Base-by-base conservation (phyloP, 768 basidiomycete genomes). In the Kwoniella sp. region DNA sequence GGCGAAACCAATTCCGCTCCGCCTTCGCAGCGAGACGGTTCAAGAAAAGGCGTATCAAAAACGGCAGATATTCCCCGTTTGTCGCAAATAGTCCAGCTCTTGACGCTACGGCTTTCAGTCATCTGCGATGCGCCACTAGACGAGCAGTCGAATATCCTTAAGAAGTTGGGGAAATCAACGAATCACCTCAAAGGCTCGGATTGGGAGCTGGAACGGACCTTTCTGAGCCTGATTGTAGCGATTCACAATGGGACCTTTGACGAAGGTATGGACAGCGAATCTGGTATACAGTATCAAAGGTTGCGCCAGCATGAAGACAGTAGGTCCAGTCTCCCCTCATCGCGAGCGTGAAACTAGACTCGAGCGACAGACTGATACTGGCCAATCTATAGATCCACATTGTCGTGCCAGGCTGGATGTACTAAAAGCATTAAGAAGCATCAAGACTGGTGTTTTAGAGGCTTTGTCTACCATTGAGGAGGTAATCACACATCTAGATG, bases 71-170 rank as follows among this genome's bases (percentile, higher is more conserved):
- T 19, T 19, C 10, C 7, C 40, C 40, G 40, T 19, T 44, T 19
- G 17, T 44, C 40, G 7, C 40, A 19, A 3, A 44, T 44, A 3
- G 17, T 15, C 17, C 40, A 44, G 17, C 40, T 44, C 40, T 19
- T 44, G 17, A 19, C 8, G 3, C 54, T 73, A 5, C 60, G 72
- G 1, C 58, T 68, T 1, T 67, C 72, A 13, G 53, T 68, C 2
- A 36, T 70, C 1, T 73, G 48, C 55, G 65, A 71, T 50, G 72
- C 69, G 1, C 67, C 72, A 7, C n/a, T 63, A 21, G 51, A 55
- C 22, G 58, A 50, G 8, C 54, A 60, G 27, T 19, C 36, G 22
- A 5, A 21, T 1, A 21, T 73, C 19, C 19, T 57, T 4, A 9
- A 17, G 6, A 44, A 21, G 0, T 56, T 48, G 6, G 7, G 13